Base-by-base conservation (phyloP, 306 rosid species). In the Gynostemma pentaphyllum region DNA sequence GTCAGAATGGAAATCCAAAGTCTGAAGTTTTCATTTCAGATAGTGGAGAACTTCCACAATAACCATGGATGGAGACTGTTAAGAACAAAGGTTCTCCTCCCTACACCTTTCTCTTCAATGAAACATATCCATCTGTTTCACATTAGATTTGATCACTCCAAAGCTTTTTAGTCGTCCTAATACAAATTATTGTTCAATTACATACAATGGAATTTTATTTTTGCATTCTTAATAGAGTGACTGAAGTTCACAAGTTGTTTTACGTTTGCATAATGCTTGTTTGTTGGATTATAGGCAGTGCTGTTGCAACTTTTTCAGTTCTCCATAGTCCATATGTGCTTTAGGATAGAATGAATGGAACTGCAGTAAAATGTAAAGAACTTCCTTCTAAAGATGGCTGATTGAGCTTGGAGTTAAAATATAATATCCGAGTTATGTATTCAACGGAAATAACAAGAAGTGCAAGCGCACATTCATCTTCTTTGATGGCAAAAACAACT, bases 1-100 rank as follows among this genome's bases (percentile, higher is more conserved):
- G 66, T 36, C 42, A 18, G 12, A 15, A 46, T 11, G 87, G 80
- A 2, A 67, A 12, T 18, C 87, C 82, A 4, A 74, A 59, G 64
- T 47, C 68, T 59, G 62, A 69, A 60, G 85, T 74, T 42, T 73
- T 68, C 45, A 77, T 79, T 46, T 68, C 71, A 41, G 76, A 72
- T 32, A 82, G 87, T n/a, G 87, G 87, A 24, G 87, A 77, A 63
- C 70, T 82, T 50, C 54, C 80, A 13, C 7, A 64, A 45, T 82
- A 46, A 70, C 24, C 22, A 23, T 26, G 30, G 65, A 59, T 26
- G 22, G 32, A 34, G 45, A 59, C 34, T 21, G 21, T 59, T 59
- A 27, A 59, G 12, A 36, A 36, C 18, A 6, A 22, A 59, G 65
- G 46, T 59, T 18, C 41, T 19, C 39, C 16, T 59, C 47, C 65